Conservation (phyloP, 305 asterid species). For the Galium porrigens region DNA sequence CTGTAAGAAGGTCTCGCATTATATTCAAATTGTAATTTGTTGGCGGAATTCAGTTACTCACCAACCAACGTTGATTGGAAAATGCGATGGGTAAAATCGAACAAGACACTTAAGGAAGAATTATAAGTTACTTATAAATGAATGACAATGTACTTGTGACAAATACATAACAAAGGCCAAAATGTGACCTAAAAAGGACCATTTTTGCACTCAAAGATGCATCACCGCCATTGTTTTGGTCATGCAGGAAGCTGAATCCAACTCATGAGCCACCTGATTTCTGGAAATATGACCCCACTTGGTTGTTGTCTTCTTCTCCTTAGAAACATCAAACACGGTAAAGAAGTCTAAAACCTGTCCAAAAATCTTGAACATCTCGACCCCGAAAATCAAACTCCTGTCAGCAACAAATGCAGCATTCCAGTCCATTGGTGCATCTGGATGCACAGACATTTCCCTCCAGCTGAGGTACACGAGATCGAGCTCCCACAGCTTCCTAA, state of each 20-base stretch:
- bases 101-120: slow-evolving; percentile 5
- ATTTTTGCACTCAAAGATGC: slow-evolving; percentile 29
- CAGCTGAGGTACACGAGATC: slow-evolving; percentile 39
- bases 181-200: not conserved
- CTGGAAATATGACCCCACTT: slow-evolving; percentile 69
- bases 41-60: no score
- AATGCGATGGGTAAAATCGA: no score
- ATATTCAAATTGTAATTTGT: no score
- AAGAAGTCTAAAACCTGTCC: slow-evolving; percentile 86
- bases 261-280: slow-evolving; percentile 50
- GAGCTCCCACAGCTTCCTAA: slow-evolving; percentile 86
- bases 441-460: slow-evolving; percentile 56
- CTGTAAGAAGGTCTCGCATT: no score
- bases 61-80: no score
- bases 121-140: slow-evolving; percentile 7
- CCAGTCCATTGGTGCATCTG: slow-evolving; percentile 99
- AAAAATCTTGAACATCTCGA: slow-evolving; percentile 91
- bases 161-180: not conserved
- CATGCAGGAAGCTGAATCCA: slow-evolving; percentile 78
- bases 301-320: slow-evolving; percentile 8
- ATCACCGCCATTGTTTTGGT: slow-evolving; percentile 72
- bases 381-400: slow-evolving; percentile 44
- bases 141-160: slow-evolving; percentile 4
- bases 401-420: slow-evolving; percentile 75
- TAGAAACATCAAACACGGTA: slow-evolving; percentile 42